Percentiles rank a stretch among this genome's conserved stretches.
Evolutionary conservation across 805 yeast species (phyloP).

Genomic region (Monosporozyma siamensis): DNA sequence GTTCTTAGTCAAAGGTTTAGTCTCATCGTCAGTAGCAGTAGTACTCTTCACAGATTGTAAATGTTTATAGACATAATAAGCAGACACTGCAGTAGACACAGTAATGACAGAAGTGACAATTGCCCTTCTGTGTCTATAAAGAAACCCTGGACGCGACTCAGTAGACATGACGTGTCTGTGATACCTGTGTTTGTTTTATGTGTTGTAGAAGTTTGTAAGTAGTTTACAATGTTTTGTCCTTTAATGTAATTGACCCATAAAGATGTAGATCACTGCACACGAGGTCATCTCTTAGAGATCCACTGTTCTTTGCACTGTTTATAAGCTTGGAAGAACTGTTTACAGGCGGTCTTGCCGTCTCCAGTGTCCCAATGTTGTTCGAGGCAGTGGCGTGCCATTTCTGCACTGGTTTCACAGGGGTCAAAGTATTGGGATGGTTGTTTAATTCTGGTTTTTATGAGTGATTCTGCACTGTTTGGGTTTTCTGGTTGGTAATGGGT

Average conservation of each 20-base stretch:
- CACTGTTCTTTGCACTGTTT: conserved; percentile 82
- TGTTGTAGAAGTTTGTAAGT: no score
- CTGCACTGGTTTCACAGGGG: conserved; percentile 85
- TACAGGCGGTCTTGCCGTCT: conserved; percentile 58
- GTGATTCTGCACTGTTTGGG: conserved; percentile 65
- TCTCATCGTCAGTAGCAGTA: not conserved
- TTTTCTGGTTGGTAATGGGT: no score
- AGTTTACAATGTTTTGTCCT: not conserved
- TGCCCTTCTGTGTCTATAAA: conserved; percentile 46
- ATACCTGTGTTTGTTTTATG: not conserved
- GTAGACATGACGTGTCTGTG: not conserved
- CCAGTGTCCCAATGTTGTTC: conserved; percentile 70
- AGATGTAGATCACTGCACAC: conserved; percentile 1
- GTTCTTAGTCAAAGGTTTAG: conserved; percentile 10
- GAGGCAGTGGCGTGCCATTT: conserved; percentile 78
- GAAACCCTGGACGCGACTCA: conserved; percentile 15
- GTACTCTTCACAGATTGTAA: conserved; percentile 15
- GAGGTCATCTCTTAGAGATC: conserved; percentile 40
- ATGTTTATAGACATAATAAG: conserved; percentile 39
- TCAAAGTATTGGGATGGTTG: conserved; percentile 81
- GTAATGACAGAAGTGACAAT: conserved; percentile 55
- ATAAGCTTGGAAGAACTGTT: conserved; percentile 84
- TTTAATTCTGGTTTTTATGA: conserved; percentile 59
- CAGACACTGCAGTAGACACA: conserved; percentile 54
- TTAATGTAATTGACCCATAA: not conserved